phyloP scores from a whole-genome alignment of 1,284 basidiomycete genomes.

The Tilletiopsis washingtonensis region DNA sequence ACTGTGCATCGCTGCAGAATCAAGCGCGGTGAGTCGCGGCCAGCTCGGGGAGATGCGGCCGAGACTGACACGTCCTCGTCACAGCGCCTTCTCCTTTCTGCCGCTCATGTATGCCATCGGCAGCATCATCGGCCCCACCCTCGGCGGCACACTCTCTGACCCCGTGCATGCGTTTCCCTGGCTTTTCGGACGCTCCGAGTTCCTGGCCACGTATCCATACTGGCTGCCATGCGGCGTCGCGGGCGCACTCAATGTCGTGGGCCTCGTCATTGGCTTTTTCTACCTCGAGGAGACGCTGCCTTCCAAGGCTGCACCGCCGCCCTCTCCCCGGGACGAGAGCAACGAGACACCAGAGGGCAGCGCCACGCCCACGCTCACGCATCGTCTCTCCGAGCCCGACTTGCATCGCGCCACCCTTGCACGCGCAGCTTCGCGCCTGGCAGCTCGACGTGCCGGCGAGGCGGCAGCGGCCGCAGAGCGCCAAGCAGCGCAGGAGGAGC shows the following conservation, averaged over 20 bases:
- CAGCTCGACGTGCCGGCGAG: not conserved
- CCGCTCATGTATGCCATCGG: constrained; percentile 26
- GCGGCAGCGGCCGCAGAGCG: not conserved
- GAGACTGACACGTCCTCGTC: too few species aligned
- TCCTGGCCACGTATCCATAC: constrained; percentile 42
- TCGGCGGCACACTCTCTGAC: constrained; percentile 42
- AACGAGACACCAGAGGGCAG: not conserved
- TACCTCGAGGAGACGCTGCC: constrained; percentile 47
- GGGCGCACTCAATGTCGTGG: constrained; percentile 35
- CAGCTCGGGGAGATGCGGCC: too few species aligned
- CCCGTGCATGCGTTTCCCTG: constrained; percentile 36
- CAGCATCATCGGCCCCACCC: constrained; percentile 22
- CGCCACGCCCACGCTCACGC: not conserved
- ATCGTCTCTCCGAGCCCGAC: not conserved
- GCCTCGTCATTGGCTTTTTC: constrained; percentile 38
- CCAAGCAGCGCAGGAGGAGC: not conserved
- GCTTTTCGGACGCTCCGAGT: constrained; percentile 16
- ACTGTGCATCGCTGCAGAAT: too few species aligned
- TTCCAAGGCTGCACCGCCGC: constrained; percentile 6
- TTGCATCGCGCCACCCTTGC: not conserved
- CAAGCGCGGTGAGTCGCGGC: constrained; percentile 30
- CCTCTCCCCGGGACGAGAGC: not conserved
- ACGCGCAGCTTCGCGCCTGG: not conserved
- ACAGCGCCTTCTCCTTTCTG: constrained; percentile 33
- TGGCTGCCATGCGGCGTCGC: constrained; percentile 47